Percentiles rank a stretch among this genome's conserved stretches.
Evolutionary conservation across 1,284 basidiomycete species (phyloP).

Genomic region (Moniliella sp.): DNA sequence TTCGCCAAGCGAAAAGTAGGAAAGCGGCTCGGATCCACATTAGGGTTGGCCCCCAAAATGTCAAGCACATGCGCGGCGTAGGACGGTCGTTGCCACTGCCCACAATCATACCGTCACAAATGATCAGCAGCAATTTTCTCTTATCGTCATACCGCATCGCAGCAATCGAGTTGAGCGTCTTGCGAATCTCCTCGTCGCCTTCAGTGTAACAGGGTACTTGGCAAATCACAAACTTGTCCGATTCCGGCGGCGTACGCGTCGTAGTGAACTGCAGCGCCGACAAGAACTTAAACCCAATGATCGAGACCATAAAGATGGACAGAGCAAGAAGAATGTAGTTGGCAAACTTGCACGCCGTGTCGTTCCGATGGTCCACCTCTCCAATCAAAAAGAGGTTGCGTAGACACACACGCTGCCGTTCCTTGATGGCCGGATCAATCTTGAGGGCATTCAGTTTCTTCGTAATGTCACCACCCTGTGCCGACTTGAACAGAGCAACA

Average conservation of each 20-base stretch:
- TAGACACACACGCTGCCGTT: conserved; percentile 62
- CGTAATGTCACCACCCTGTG: conserved; percentile 64
- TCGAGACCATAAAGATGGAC: conserved; percentile 73
- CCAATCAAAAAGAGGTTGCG: conserved; percentile 80
- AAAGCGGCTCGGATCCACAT: conserved; percentile 81
- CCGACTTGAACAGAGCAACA: conserved; percentile 58
- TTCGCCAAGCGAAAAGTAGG: conserved; percentile 78
- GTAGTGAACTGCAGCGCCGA: conserved; percentile 72
- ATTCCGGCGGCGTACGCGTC: conserved; percentile 66
- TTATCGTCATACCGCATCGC: conserved; percentile 93
- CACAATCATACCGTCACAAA: conserved; percentile 96
- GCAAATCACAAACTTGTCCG: conserved; percentile 95
- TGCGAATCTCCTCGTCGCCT: conserved; percentile 63
- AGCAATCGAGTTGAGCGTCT: conserved; percentile 81
- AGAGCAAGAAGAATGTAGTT: conserved; percentile 74
- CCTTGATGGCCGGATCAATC: conserved; percentile 48
- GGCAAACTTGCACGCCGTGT: conserved; percentile 70
- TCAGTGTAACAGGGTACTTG: conserved; percentile 96
- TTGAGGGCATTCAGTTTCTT: conserved; percentile 49
- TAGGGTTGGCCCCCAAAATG: conserved; percentile 79
- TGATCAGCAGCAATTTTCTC: conserved; percentile 74
- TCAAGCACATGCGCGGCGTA: conserved; percentile 64
- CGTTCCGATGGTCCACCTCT: conserved; percentile 74
- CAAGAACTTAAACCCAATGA: conserved; percentile 95
- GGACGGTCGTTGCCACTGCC: conserved; percentile 58